phyloP scores from a whole-genome alignment of 352 stramenopile species.

The Globisporangium heterothallicum region DNA sequence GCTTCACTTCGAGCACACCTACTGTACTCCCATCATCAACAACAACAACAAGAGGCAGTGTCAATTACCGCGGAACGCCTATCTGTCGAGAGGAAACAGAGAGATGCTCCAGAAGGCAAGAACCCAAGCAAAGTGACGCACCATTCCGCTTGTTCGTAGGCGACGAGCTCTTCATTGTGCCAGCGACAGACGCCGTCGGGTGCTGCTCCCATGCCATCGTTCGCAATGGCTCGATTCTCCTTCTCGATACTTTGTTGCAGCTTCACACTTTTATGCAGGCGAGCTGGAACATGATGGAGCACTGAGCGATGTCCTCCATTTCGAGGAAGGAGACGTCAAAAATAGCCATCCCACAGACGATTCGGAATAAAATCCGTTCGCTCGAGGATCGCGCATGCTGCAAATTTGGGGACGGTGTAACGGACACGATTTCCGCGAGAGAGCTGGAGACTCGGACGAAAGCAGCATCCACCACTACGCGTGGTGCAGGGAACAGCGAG shows the following conservation, averaged over 20 bases:
- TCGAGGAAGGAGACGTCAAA: not conserved
- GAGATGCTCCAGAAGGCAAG: too few relatives aligned
- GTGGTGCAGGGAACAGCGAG: too few relatives aligned
- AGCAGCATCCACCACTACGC: too few relatives aligned
- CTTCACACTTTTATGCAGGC: not conserved
- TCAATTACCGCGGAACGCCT: too few relatives aligned
- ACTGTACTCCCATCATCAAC: slow-evolving; percentile 15
- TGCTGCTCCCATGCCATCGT: slow-evolving; percentile 25
- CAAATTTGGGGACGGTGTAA: not conserved
- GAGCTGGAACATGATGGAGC: not conserved
- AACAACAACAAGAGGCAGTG: not conserved
- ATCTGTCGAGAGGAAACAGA: too few relatives aligned
- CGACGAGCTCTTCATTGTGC: slow-evolving; percentile 11
- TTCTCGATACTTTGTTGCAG: not conserved
- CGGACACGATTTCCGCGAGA: not conserved
- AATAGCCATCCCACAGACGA: not conserved
- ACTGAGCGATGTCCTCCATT: not conserved
- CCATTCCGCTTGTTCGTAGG: slow-evolving; percentile 50
- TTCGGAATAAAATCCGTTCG: not conserved
- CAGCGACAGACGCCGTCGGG: slow-evolving; percentile 9
- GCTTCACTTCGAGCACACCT: slow-evolving; percentile 62
- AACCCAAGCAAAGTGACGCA: too few relatives aligned
- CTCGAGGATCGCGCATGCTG: too few relatives aligned
- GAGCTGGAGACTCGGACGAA: too few relatives aligned
- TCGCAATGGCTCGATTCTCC: too few relatives aligned